phyloP scores from a whole-genome alignment of 2,329 filamentous ascomycete genomes.

The Diplodia intermedia region DNA sequence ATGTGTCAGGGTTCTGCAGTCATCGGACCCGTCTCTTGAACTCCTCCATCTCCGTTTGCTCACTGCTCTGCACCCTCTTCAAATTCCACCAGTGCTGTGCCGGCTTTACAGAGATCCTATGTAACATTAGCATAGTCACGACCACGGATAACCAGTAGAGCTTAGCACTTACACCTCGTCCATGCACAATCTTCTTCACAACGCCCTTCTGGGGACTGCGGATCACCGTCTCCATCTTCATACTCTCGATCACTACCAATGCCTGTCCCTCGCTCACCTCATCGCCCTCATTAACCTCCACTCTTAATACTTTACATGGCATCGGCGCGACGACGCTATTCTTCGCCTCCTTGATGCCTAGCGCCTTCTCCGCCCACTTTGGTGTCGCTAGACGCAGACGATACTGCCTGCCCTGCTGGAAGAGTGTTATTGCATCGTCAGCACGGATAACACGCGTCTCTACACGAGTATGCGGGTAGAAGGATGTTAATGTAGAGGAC shows the following conservation, averaged over 20 bases:
- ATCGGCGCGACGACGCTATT: slow-evolving; percentile 92
- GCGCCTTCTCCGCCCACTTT: slow-evolving; percentile 83
- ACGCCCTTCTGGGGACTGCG: slow-evolving; percentile 57
- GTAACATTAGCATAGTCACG: slow-evolving; percentile 3
- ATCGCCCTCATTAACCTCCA: slow-evolving; percentile 84
- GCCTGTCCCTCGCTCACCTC: slow-evolving; percentile 83
- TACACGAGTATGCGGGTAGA: slow-evolving; percentile 81
- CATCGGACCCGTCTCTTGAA: not conserved
- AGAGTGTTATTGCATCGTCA: slow-evolving; percentile 71
- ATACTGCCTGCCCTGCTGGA: slow-evolving; percentile 70
- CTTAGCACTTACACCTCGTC: slow-evolving; percentile 50
- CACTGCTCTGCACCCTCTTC: slow-evolving; percentile 36
- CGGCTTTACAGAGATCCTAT: slow-evolving; percentile 53
- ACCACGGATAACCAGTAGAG: not conserved
- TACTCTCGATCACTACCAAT: slow-evolving; percentile 72
- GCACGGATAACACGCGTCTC: slow-evolving; percentile 77
- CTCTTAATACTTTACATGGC: slow-evolving; percentile 94
- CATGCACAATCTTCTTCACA: slow-evolving; percentile 57
- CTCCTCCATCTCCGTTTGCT: not conserved
- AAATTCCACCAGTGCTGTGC: slow-evolving; percentile 56
- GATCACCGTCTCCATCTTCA: slow-evolving; percentile 66
- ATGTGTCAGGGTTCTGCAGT: not conserved
- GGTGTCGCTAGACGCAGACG: slow-evolving; percentile 65
- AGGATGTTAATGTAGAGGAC: slow-evolving; percentile 68
- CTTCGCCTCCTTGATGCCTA: slow-evolving; percentile 78